Evolutionary conservation across 306 rosid genomes (phyloP).

Genomic region (Hylodesmum podocarpum): DNA sequence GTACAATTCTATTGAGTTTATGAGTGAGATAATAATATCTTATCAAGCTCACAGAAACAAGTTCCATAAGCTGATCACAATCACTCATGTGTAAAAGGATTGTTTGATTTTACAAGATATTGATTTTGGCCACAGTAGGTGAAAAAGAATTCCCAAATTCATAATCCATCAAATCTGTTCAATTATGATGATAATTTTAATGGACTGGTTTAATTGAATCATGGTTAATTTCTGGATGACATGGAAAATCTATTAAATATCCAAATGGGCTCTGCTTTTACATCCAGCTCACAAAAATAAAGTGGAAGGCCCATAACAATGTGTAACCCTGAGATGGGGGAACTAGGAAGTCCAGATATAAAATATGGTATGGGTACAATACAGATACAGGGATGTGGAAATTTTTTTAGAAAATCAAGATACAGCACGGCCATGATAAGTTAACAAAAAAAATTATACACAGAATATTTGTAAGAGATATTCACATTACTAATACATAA

Average conservation of each 20-base stretch:
- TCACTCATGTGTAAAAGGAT: background rate
- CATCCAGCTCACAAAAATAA: background rate
- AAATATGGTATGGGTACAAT: background rate
- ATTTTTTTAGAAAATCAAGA: too few relatives aligned
- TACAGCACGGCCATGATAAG: background rate
- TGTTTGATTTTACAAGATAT: background rate
- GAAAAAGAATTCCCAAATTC: background rate
- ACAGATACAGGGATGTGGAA: too few relatives aligned
- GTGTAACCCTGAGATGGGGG: background rate
- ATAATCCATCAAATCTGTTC: background rate
- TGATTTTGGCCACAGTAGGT: background rate
- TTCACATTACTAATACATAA: background rate
- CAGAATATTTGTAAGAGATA: background rate
- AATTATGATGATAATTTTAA: background rate
- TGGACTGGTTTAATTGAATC: background rate
- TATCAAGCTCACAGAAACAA: background rate
- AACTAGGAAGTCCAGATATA: background rate
- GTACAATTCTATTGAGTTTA: background rate
- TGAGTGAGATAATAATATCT: background rate
- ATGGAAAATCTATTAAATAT: background rate
- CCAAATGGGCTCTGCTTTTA: background rate
- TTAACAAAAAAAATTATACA: background rate
- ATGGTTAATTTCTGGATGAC: background rate
- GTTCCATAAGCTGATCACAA: background rate
- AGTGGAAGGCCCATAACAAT: background rate